Percentiles rank a stretch among this genome's conserved stretches.
These are phyloP conservation scores for Myriosclerotinia scirpicola DNA, from an alignment of 2,329 filamentous ascomycete species.

Conservation along the genomic window DNA sequence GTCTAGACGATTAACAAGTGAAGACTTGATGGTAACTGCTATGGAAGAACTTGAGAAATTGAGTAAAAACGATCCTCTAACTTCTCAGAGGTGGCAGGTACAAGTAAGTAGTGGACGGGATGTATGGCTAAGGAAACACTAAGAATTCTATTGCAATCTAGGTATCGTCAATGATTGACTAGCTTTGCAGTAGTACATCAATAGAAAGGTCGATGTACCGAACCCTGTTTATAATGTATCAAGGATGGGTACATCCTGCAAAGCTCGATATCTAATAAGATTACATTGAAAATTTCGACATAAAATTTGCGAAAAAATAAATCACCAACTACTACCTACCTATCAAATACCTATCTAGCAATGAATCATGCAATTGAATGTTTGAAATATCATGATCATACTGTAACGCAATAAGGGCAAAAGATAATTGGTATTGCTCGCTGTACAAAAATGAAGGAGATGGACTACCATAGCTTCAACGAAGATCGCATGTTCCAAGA, in stretches of 20 bases:
- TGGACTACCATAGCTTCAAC: slow-evolving; percentile 1
- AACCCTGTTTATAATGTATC: not conserved
- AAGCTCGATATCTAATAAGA: not conserved
- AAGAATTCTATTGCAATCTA: not conserved
- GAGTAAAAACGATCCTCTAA: not conserved
- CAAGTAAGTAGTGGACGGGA: not conserved
- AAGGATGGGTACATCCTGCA: not conserved
- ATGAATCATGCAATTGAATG: not conserved
- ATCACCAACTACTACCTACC: not conserved
- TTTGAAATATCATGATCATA: not conserved
- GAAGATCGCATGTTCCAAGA: not conserved
- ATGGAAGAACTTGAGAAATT: no score
- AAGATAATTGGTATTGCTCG: not conserved
- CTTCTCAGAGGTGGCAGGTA: not conserved
- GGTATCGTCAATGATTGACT: not conserved
- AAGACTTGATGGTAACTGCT: not conserved
- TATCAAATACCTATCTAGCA: not conserved
- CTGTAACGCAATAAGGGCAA: not conserved
- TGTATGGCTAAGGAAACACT: not conserved
- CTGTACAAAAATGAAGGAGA: not conserved
- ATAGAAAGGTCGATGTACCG: not conserved
- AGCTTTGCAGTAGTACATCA: not conserved
- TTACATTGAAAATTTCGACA: not conserved
- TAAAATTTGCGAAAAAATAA: not conserved
- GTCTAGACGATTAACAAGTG: not conserved